phyloP scores from a whole-genome alignment of 768 basidiomycete species.

The Coprinopsis cinerea region DNA sequence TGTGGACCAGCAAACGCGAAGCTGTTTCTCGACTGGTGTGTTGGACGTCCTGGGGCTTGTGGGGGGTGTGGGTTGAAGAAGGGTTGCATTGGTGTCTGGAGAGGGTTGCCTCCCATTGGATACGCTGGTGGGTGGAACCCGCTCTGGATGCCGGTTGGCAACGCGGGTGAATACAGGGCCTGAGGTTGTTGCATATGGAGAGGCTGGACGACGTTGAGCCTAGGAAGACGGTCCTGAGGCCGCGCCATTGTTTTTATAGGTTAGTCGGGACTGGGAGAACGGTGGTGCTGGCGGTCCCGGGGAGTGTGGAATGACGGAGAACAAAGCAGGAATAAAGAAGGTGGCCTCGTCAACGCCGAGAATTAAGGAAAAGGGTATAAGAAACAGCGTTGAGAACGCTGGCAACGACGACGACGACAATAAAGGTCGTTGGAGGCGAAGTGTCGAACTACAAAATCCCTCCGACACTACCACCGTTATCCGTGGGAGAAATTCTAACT shows the following conservation, averaged over 20 bases:
- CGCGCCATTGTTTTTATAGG: constrained; percentile 30
- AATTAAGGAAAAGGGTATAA: neutral
- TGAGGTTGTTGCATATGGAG: constrained; percentile 56
- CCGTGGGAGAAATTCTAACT: neutral
- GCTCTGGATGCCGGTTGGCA: constrained; percentile 55
- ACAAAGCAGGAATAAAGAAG: neutral
- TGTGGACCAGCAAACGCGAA: constrained; percentile 54
- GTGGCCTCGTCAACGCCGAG: neutral
- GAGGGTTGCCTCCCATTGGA: constrained; percentile 34
- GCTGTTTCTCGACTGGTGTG: constrained; percentile 48
- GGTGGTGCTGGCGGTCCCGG: constrained; percentile 4
- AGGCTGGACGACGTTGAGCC: constrained; percentile 51
- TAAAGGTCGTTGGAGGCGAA: neutral
- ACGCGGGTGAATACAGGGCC: constrained; percentile 57
- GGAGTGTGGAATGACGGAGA: neutral
- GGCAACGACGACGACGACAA: neutral
- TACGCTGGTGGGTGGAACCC: constrained; percentile 48
- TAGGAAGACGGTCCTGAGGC: constrained; percentile 46
- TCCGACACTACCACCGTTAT: neutral
- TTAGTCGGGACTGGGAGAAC: neutral
- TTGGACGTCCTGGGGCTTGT: constrained; percentile 45
- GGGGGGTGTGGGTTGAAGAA: constrained; percentile 53
- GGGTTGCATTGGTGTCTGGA: constrained; percentile 72
- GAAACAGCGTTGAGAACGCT: neutral
- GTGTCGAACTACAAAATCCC: neutral